Conservation (phyloP, 2,329 filamentous ascomycete species). For the Phaeophleospora eucalypticola region DNA sequence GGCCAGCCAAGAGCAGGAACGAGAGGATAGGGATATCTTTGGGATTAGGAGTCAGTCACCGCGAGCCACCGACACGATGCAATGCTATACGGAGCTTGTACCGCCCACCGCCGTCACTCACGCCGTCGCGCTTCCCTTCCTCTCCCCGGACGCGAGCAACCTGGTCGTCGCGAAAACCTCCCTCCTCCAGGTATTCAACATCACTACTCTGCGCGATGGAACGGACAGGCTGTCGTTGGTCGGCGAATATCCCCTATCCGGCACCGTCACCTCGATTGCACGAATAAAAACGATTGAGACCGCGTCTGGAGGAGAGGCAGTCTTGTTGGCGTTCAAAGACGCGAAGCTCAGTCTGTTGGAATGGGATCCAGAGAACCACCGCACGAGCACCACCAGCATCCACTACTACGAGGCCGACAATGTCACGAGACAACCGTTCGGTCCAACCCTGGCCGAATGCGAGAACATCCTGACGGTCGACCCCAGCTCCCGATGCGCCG, state of each 20-base stretch:
- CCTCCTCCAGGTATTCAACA: constrained; percentile 81
- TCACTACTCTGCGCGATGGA: constrained; percentile 10
- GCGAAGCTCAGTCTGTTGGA: constrained; percentile 90
- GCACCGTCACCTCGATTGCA: constrained; percentile 77
- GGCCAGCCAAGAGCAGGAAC: no score
- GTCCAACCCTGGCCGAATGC: constrained; percentile 68
- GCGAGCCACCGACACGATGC: constrained; percentile 60
- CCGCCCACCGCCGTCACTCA: constrained; percentile 92
- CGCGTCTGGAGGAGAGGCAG: constrained; percentile 74
- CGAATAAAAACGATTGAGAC: constrained; percentile 69
- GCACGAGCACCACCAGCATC: constrained; percentile 83
- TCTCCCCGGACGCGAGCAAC: constrained; percentile 71
- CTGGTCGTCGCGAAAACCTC: constrained; percentile 90
- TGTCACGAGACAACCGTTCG: constrained; percentile 59
- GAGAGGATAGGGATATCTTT: no score
- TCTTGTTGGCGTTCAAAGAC: constrained; percentile 81
- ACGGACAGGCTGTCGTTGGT: constrained; percentile 70
- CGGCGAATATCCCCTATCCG: constrained; percentile 77
- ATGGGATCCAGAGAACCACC: constrained; percentile 80
- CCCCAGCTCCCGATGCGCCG: constrained; percentile 86
- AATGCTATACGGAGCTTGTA: constrained; percentile 95
- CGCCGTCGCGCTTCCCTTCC: constrained; percentile 74
- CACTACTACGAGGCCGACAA: constrained; percentile 98
- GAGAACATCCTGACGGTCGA: constrained; percentile 82
- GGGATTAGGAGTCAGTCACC: no score